A percentile compares a stretch with the other conserved stretches of the same genome.
phyloP scores from a whole-genome alignment of 2,329 filamentous ascomycete species.

The Aureobasidium zeae region DNA sequence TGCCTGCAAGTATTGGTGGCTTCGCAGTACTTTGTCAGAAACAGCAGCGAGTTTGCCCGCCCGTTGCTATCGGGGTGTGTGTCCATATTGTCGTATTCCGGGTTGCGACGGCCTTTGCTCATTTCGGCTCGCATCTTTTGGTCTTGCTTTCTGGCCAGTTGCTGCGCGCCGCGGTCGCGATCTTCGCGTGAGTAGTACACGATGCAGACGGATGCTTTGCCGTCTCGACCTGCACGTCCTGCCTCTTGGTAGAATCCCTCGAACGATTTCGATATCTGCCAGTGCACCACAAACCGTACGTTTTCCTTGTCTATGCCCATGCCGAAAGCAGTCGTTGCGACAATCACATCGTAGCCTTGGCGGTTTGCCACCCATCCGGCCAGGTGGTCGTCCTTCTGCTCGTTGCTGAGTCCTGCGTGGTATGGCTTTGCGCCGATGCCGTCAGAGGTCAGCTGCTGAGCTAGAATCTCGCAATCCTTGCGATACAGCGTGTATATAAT shows the following conservation, averaged over 20 bases:
- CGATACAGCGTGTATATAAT: conserved; percentile 74
- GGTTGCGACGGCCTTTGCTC: conserved; percentile 22
- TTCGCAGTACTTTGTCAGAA: conserved; percentile 75
- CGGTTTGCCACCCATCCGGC: conserved; percentile 63
- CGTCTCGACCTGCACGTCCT: conserved; percentile 80
- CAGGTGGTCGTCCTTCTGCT: conserved; percentile 60
- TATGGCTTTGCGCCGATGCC: conserved; percentile 67
- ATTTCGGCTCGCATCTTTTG: conserved; percentile 22
- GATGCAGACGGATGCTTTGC: conserved; percentile 76
- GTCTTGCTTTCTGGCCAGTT: conserved; percentile 39
- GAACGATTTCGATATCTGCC: conserved; percentile 87
- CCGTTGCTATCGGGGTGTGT: conserved; percentile 33
- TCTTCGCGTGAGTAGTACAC: conserved; percentile 88
- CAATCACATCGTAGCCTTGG: conserved; percentile 58
- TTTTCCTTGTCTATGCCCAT: conserved; percentile 98
- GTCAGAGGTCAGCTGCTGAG: conserved; percentile 54
- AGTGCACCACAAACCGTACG: conserved; percentile 90
- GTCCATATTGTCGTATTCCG: conserved; percentile 36
- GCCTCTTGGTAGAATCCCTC: conserved; percentile 96
- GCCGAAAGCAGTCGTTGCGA: conserved; percentile 90
- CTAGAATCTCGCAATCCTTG: conserved; percentile 63
- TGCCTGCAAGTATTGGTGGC: conserved; percentile 65
- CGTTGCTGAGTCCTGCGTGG: conserved; percentile 58
- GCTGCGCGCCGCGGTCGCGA: conserved; percentile 58
- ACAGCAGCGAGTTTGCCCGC: conserved; percentile 37